Conservation (phyloP, 2,329 filamentous ascomycete genomes). For the Calonectria pauciramosa region DNA sequence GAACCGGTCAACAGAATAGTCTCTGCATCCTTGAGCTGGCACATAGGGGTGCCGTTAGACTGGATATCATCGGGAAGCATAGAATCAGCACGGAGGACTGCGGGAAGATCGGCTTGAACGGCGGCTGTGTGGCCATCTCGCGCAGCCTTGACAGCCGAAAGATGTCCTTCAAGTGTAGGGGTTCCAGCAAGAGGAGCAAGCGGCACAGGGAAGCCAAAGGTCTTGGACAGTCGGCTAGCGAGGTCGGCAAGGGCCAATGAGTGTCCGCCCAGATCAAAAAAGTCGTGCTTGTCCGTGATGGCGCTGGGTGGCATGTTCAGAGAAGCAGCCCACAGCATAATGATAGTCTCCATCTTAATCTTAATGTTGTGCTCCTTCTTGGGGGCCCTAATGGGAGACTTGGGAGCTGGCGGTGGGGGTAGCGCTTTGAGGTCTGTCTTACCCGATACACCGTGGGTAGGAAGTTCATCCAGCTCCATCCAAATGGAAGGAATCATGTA, state of each 20-base stretch:
- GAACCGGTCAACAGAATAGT: slow-evolving; percentile 81
- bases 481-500: slow-evolving; percentile 88
- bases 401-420: slow-evolving; percentile 72
- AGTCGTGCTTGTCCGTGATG: slow-evolving; percentile 80
- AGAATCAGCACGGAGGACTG: slow-evolving; percentile 76
- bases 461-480: slow-evolving; percentile 79
- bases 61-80: slow-evolving; percentile 78
- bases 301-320: slow-evolving; percentile 74
- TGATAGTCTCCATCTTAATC: slow-evolving; percentile 76
- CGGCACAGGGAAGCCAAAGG: slow-evolving; percentile 81
- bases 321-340: slow-evolving; percentile 79
- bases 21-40: slow-evolving; percentile 73
- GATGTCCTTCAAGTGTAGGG: slow-evolving; percentile 79
- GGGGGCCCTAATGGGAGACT: slow-evolving; percentile 53
- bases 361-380: slow-evolving; percentile 70
- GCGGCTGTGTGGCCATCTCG: slow-evolving; percentile 81
- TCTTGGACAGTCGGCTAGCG: slow-evolving; percentile 76
- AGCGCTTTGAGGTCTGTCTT: slow-evolving; percentile 82
- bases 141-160: slow-evolving; percentile 78
- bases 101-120: slow-evolving; percentile 81
- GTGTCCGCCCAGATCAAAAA: slow-evolving; percentile 86
- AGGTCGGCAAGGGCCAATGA: slow-evolving; percentile 84
- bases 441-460: slow-evolving; percentile 83
- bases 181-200: slow-evolving; percentile 79
- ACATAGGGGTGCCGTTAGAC: slow-evolving; percentile 65